These are phyloP conservation scores for Byssothecium circinans DNA, from an alignment of 2,329 filamentous ascomycete genomes.

Conservation along the genomic window DNA sequence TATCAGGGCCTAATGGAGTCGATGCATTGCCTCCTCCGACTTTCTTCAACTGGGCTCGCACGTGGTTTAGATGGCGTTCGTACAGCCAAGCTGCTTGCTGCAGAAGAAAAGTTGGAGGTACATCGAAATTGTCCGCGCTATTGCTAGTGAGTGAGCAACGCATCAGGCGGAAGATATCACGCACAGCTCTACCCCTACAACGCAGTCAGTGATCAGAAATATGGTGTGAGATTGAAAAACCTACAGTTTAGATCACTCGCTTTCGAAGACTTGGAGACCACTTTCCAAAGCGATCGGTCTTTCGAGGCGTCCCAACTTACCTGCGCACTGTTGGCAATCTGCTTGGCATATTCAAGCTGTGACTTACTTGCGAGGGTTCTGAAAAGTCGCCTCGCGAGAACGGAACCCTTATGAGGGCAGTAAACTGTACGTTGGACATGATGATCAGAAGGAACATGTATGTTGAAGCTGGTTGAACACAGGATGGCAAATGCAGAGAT, in stretches of 20 bases:
- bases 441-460: background rate
- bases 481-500: background rate
- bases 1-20: constrained; percentile 57
- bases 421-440: constrained; percentile 52
- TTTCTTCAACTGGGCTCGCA: constrained; percentile 85
- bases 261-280: constrained; percentile 79
- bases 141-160: constrained; percentile 5
- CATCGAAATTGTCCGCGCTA: constrained; percentile 74
- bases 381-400: constrained; percentile 85
- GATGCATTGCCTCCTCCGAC: constrained; percentile 62
- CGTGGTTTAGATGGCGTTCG: constrained; percentile 85
- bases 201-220: constrained; percentile 3
- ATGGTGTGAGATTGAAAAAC: constrained; percentile 12
- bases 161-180: constrained; percentile 23
- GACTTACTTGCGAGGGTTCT: constrained; percentile 78
- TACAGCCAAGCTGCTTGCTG: constrained; percentile 94
- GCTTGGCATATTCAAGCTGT: background rate
- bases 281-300: constrained; percentile 86
- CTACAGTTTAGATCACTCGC: constrained; percentile 83
- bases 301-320: constrained; percentile 86
- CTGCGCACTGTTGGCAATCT: constrained; percentile 49
- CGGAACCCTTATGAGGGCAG: constrained; percentile 85
- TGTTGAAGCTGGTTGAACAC: background rate
- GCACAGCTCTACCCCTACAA: constrained; percentile 74
- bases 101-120: constrained; percentile 83